These are phyloP conservation scores for Medakamo hakoo DNA, from an alignment of 139 green algal species.

Conservation along the genomic window DNA sequence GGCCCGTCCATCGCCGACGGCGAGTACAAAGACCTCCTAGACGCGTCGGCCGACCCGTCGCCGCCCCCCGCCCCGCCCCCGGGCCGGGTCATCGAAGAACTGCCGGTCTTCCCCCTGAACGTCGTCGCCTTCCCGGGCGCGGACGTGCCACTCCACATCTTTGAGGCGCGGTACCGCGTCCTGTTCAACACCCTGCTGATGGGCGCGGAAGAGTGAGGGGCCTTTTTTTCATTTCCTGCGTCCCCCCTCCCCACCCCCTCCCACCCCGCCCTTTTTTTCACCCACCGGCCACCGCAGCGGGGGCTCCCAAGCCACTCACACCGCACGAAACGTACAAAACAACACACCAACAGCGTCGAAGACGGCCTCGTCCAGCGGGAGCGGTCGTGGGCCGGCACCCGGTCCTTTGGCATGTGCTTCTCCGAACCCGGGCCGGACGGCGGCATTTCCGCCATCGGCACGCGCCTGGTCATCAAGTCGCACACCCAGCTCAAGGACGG, in stretches of 20 bases:
- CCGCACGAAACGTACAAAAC: no score
- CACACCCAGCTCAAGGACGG: constrained; percentile 26
- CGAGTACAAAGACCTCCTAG: no score
- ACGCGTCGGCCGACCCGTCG: no score
- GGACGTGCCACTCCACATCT: constrained; percentile 33
- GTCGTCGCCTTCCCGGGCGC: constrained; percentile 27
- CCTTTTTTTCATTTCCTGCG: neutral
- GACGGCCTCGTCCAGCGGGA: constrained; percentile 23
- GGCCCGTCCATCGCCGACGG: no score
- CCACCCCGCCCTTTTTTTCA: neutral
- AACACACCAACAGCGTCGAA: constrained; percentile 24
- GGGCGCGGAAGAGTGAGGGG: constrained; percentile 13
- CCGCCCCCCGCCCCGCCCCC: no score
- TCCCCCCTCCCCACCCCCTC: no score
- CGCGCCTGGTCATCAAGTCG: constrained; percentile 23
- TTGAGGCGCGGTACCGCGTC: constrained; percentile 30
- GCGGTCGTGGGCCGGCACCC: constrained; percentile 20
- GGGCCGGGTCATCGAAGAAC: neutral
- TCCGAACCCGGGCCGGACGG: constrained; percentile 7
- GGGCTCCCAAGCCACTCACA: no score
- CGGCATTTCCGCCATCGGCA: constrained; percentile 20
- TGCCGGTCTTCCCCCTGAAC: constrained; percentile 36
- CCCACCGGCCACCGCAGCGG: no score
- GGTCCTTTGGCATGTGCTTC: constrained; percentile 26
- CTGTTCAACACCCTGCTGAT: constrained; percentile 30